Base-by-base conservation (phyloP, 306 rosid genomes). In the Betula pendula region DNA sequence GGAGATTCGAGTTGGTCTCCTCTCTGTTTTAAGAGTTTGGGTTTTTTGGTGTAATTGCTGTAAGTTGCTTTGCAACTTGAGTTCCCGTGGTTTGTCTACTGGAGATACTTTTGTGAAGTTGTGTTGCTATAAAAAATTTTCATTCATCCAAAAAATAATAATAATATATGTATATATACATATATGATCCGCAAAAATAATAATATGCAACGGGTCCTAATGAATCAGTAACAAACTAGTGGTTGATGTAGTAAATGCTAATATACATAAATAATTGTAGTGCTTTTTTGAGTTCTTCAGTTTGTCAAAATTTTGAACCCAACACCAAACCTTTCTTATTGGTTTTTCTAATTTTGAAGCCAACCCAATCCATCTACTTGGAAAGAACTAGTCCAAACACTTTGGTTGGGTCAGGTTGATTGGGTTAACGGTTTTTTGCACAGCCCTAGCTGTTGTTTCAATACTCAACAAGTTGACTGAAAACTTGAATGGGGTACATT, bases 381-480 rank as follows among this genome's bases (percentile, higher is more conserved):
- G 12, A 33, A 33, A 33, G 22, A 60, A 63, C 14, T 15, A 63
- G 13, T 17, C 45, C 43, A 35, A 63, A 16, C 45, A 16, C 44
- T 6, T 63, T 63, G 43, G 69, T 33, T 8, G 14, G 45, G 69
- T 33, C 17, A 15, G 38, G 44, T 33, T 33, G 69, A 22, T 8
- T 16, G 45, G 13, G 6, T 63, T 31, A 33, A 31, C 22, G 4
- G 15, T 16, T 31, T 33, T 33, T 33, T 33, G 25, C 40, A 13
- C 19, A 59, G 8, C 40, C 40, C 14, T 13, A 15, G 38, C 31
- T 1, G 38, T 59, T 59, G n/a, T 1, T 59, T 53, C n/a, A 11
- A 53, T 53, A 53, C 67, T 59, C 67, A 27, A 14, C 67, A 59
- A 59, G 42, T 59, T 29, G 45, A 31, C 69, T 63, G 40, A 59